Conservation (phyloP, 2,329 filamentous ascomycete species). For the Scedosporium apiospermum region DNA sequence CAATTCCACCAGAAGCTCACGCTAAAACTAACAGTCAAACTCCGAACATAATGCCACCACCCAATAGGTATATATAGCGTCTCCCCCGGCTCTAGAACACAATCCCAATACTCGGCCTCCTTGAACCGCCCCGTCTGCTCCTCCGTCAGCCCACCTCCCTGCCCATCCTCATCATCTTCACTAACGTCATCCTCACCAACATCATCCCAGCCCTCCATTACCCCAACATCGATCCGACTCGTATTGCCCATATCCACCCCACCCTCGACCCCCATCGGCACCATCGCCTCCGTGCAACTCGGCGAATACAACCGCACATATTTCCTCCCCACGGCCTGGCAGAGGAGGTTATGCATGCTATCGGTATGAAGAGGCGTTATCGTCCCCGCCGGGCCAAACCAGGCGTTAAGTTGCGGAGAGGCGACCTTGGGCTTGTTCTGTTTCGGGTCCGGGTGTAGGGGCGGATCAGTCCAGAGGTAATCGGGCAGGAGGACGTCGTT, state of each 20-base stretch:
- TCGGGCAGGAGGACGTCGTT: constrained; percentile 74
- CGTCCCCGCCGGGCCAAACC: constrained; percentile 82
- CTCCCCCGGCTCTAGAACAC: constrained; percentile 71
- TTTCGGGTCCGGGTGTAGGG: constrained; percentile 35
- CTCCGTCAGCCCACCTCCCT: constrained; percentile 24
- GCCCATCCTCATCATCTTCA: constrained; percentile 12
- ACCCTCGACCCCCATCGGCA: constrained; percentile 51
- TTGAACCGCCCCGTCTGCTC: constrained; percentile 39
- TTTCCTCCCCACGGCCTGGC: constrained; percentile 82
- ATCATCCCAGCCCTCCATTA: constrained; percentile 52
- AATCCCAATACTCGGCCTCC: constrained; percentile 60
- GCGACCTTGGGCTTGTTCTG: constrained; percentile 31
- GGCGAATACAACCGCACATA: constrained; percentile 86
- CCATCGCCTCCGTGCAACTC: constrained; percentile 43
- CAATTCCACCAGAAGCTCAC: constrained; percentile 95
- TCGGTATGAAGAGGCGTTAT: constrained; percentile 92
- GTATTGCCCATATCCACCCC: constrained; percentile 93
- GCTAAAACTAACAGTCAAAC: constrained; percentile 78
- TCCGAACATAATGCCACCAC: constrained; percentile 97
- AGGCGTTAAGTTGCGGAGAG: constrained; percentile 72
- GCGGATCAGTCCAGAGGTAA: constrained; percentile 67
- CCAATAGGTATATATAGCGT: constrained; percentile 82
- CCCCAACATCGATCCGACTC: constrained; percentile 65
- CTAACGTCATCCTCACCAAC: neutral
- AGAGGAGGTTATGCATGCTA: constrained; percentile 85